Evolutionary conservation across 306 rosid genomes (phyloP).

Genomic region (Quercus parvula): DNA sequence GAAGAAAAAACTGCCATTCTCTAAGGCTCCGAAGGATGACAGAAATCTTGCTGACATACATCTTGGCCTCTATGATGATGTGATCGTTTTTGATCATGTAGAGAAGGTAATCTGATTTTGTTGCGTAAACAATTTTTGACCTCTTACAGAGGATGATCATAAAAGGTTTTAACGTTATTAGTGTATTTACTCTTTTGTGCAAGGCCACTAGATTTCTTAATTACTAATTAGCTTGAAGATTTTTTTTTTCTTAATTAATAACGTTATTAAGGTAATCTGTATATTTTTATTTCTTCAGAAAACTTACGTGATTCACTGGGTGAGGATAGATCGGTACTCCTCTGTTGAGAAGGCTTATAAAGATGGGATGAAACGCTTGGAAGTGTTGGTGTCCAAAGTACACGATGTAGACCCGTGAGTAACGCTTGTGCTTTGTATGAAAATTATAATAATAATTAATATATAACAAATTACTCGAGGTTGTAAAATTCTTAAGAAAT

Average conservation of each 20-base stretch:
- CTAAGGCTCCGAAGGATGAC: conserved; percentile 70
- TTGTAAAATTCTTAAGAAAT: conserved; percentile 8
- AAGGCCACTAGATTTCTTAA: too few species aligned
- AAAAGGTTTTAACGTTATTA: too few species aligned
- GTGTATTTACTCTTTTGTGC: too few species aligned
- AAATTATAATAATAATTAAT: too few species aligned
- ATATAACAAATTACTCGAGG: neutral
- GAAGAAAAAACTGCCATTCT: conserved; percentile 68
- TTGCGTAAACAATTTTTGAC: too few species aligned
- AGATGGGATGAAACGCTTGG: conserved; percentile 51
- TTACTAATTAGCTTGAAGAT: too few species aligned
- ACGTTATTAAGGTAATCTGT: too few species aligned
- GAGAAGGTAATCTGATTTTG: conserved; percentile 51
- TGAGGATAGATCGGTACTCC: conserved; percentile 52
- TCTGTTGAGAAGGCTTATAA: conserved; percentile 57
- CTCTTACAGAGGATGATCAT: too few species aligned
- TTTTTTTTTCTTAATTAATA: too few species aligned
- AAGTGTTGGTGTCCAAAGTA: conserved; percentile 41
- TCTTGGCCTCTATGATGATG: conserved; percentile 73
- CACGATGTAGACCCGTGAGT: conserved; percentile 48
- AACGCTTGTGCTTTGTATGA: conserved; percentile 5
- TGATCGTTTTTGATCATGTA: conserved; percentile 74
- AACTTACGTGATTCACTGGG: conserved; percentile 65
- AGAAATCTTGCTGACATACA: conserved; percentile 77
- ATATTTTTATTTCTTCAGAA: conserved; percentile 36